Evolutionary conservation across 2,329 filamentous ascomycete species (phyloP), one percentile per base, ranked within the genome.

Genomic region (Aspergillus phoenicis): DNA sequence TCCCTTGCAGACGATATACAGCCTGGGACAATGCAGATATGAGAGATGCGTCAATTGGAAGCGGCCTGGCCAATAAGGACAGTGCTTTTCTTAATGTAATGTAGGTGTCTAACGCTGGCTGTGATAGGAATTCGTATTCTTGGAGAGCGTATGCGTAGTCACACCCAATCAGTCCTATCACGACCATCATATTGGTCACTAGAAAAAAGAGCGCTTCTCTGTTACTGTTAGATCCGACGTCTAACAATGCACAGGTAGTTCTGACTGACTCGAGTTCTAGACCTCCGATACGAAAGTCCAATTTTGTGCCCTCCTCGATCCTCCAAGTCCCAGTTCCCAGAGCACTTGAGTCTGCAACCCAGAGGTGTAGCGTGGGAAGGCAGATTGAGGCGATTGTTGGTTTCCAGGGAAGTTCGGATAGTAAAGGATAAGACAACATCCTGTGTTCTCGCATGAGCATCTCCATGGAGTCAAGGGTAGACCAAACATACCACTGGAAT

Each of bases 141-240:
- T 89, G 73, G 13, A 92, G 82, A 1, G 89, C 86, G 38, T 90
- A 70, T 4, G 86, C 87, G 68, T 90, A 86, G 73, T 92, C 90
- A 64, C 90, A 88, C 0, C 89, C 87, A 1, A 87, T 78, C 24
- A 89, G 77, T 1, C 89, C 89, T 70, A 89, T 87, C 0, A 91
- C 87, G 58, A 93, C 87, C 20, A 93, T 75, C 0, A 78, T 79
- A 70, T 92, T 92, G 2, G 89, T 91, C 4, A 84, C 75, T 4
- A 91, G 77, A 73, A 93, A 93, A 78, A 92, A 92, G 7, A 89
- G 66, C 0, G 89, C 89, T 71, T 93, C 90, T 67, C 76, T 78
- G 52, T 11, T 24, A 15, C 15, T 11, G 24, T 30, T 39, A 11
- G 7, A 28, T 8, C 20, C 43, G 2, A 30, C 15, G 11, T 36